Percentiles rank a stretch among this genome's conserved stretches.
Evolutionary conservation across 2,329 filamentous ascomycete species (phyloP).

Genomic region (Fusarium tricinctum): DNA sequence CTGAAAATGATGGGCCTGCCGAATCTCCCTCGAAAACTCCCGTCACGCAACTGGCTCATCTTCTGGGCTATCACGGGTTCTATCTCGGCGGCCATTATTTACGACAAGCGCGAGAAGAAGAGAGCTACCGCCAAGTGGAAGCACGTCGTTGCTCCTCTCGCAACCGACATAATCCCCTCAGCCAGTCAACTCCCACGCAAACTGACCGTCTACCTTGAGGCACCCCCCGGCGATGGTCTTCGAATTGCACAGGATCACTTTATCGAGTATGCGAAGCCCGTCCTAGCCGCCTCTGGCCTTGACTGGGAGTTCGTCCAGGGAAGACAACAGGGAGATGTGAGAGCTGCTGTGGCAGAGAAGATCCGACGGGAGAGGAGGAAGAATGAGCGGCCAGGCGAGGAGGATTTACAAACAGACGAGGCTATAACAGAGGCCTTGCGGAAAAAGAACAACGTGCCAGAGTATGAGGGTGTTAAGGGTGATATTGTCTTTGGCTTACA

Average conservation of each 20-base stretch:
- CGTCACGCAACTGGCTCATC: constrained; percentile 97
- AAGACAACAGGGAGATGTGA: constrained; percentile 89
- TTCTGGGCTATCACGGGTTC: constrained; percentile 86
- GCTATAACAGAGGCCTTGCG: constrained; percentile 74
- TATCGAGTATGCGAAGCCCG: constrained; percentile 93
- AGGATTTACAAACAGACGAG: constrained; percentile 63
- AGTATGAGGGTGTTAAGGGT: constrained; percentile 81
- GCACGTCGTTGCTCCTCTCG: constrained; percentile 85
- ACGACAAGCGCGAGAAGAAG: constrained; percentile 93
- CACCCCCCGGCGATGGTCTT: constrained; percentile 88
- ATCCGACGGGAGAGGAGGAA: constrained; percentile 79
- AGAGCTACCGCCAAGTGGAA: constrained; percentile 89
- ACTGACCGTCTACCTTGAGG: constrained; percentile 86
- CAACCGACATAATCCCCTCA: constrained; percentile 77
- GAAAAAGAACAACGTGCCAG: constrained; percentile 74
- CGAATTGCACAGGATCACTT: constrained; percentile 93
- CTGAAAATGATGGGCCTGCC: constrained; percentile 88
- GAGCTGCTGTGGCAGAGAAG: constrained; percentile 87
- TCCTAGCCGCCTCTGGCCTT: constrained; percentile 88
- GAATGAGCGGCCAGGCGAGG: constrained; percentile 65
- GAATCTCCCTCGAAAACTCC: constrained; percentile 84
- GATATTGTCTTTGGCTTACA: constrained; percentile 92
- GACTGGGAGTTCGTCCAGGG: constrained; percentile 98
- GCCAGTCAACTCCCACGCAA: constrained; percentile 82
- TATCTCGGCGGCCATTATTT: constrained; percentile 84